phyloP scores from a whole-genome alignment of 768 basidiomycete genomes.

The Boletus sp. region DNA sequence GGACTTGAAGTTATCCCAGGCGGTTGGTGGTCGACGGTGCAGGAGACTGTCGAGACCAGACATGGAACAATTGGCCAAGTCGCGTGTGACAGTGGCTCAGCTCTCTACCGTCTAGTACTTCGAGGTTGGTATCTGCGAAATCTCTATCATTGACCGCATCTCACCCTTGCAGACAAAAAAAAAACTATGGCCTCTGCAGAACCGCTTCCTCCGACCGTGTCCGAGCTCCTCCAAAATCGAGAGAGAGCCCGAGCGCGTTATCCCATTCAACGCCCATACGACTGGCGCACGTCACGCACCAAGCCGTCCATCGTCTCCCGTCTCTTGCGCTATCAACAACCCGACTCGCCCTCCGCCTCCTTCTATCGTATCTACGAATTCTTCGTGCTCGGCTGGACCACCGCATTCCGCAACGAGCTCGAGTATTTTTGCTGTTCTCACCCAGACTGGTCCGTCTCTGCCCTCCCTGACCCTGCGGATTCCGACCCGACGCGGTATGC shows the following conservation, averaged over 20 bases:
- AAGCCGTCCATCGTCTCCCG: not conserved
- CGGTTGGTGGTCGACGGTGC: constrained; percentile 6
- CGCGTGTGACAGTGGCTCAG: not conserved
- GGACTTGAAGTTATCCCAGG: constrained; percentile 3
- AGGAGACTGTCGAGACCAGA: constrained; percentile 2
- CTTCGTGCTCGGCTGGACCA: constrained; percentile 11
- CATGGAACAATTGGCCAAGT: not conserved
- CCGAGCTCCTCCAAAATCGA: not conserved
- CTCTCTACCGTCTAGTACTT: not conserved
- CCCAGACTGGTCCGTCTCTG: constrained; percentile 4
- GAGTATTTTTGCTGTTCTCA: constrained; percentile 10
- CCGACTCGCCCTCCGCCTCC: constrained; percentile 4
- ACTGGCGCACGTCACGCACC: constrained; percentile 6
- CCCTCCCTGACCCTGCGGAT: constrained; percentile 1
- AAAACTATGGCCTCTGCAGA: not conserved
- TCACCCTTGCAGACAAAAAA: not conserved
- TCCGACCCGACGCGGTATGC: constrained; percentile 4
- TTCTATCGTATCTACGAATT: constrained; percentile 11
- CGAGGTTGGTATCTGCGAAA: not conserved
- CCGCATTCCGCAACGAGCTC: constrained; percentile 11
- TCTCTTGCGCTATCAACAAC: not conserved
- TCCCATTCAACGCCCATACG: constrained; percentile 1
- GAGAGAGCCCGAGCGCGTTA: not conserved
- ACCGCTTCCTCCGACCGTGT: constrained; percentile 4
- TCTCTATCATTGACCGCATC: not conserved